Evolutionary conservation across 2,329 filamentous ascomycete genomes (phyloP), one percentile per base, ranked within the genome.

Genomic region (Trichophaea hybrida): DNA sequence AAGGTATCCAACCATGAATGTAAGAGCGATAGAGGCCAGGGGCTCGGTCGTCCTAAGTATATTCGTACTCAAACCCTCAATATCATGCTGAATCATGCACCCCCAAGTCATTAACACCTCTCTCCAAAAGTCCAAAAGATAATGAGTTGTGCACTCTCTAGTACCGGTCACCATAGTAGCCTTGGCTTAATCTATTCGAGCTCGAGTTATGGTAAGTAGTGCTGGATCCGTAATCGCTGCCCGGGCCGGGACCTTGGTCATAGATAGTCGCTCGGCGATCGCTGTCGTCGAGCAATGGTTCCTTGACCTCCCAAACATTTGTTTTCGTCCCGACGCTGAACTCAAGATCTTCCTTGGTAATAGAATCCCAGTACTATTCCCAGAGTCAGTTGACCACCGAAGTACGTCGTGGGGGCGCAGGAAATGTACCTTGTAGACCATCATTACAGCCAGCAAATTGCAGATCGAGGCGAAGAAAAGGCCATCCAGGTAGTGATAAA

Each of bases 271-370:
- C 15, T 52, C 61, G 60, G 24, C 61, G 57, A 57, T 91, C 86
- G 59, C 93, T 88, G 65, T 93, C 87, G 49, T 84, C 81, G 15
- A 93, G 77, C 8, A 88, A 78, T 35, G 32, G 44, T 64, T 97
- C 91, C 76, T 97, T 97, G 71, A 97, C 86, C 71, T 98, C 93
- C 93, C 93, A 98, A 72, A 93, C 96, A 75, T 95, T 94, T 74
- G 88, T 86, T 72, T 91, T 88, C 61, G 88, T 88, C 65, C 91
- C 91, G 54, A 98, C 93, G 2, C 89, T 95, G 74, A 98, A 98
- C 72, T 98, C 93, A 66, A 98, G 84, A 72, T 98, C 93, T 74
- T 98, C 93, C 70, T 87, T 89, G 24, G 93, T 98, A 73, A 98
- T 98, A 13, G 90, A 96, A 71, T 98, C 93, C 93, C 93, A 98